phyloP scores from a whole-genome alignment of 2,329 filamentous ascomycete genomes.

The Samsoniella hepiali region DNA sequence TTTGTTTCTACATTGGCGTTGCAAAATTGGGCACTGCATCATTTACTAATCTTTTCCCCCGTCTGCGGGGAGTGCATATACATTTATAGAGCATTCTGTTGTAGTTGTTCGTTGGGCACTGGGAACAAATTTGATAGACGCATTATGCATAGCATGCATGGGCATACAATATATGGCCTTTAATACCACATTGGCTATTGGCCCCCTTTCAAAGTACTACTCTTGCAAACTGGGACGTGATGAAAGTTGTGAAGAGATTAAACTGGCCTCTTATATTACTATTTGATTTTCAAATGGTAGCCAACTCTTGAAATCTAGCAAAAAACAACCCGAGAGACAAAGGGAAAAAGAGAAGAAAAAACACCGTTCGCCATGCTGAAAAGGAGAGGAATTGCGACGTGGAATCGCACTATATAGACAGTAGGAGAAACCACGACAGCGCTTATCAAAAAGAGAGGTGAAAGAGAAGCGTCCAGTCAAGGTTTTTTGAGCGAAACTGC shows the following conservation, averaged over 20 bases:
- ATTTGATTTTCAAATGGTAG: background rate
- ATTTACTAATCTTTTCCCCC: slow-evolving; percentile 1
- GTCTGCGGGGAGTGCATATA: background rate
- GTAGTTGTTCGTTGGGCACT: background rate
- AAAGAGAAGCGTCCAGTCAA: background rate
- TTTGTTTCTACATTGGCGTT: slow-evolving; percentile 13
- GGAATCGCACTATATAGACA: background rate
- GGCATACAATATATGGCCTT: slow-evolving; percentile 11
- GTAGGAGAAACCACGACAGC: too few relatives aligned
- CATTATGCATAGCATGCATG: slow-evolving; percentile 18
- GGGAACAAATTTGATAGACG: slow-evolving; percentile 11
- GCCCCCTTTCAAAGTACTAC: background rate
- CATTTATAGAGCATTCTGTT: background rate
- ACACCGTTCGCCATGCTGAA: slow-evolving; percentile 18
- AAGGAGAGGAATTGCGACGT: background rate
- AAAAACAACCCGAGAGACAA: background rate
- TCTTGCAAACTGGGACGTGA: background rate
- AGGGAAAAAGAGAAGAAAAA: background rate
- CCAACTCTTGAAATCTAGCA: background rate
- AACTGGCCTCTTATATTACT: background rate
- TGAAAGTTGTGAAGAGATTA: background rate
- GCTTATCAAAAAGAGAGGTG: background rate
- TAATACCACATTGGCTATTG: background rate
- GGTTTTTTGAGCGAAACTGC: too few relatives aligned
- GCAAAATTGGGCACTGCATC: background rate